Evolutionary conservation across 2,329 filamentous ascomycete species (phyloP).

Genomic region (Exophiala sp.): DNA sequence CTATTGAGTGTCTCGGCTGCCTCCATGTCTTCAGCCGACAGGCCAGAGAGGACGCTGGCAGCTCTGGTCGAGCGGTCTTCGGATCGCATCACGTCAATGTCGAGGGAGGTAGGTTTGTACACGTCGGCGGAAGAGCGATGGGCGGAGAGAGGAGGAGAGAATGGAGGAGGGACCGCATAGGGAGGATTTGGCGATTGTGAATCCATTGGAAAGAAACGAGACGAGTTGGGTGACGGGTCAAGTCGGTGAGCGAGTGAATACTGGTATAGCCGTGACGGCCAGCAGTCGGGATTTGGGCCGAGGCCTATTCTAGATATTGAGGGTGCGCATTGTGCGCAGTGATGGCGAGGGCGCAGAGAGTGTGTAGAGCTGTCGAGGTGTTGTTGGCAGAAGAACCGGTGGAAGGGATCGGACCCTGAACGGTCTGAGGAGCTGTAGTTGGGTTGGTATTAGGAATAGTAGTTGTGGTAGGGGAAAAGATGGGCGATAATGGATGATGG

Average conservation of each 20-base stretch:
- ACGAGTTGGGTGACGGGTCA: background rate
- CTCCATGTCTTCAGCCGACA: conserved; percentile 43
- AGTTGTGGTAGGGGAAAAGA: background rate
- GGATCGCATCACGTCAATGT: conserved; percentile 34
- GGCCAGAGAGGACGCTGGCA: conserved; percentile 42
- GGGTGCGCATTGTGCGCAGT: background rate
- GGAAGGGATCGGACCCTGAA: background rate
- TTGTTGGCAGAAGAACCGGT: background rate
- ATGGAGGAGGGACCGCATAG: conserved; percentile 24
- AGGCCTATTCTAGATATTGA: background rate
- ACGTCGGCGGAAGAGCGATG: conserved; percentile 20
- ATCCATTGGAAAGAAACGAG: conserved; percentile 15
- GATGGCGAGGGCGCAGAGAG: background rate
- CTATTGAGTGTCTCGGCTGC: conserved; percentile 72
- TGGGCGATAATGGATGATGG: background rate
- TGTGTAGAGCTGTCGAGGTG: background rate
- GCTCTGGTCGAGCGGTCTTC: conserved; percentile 40
- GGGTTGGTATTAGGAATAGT: background rate
- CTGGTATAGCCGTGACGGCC: background rate
- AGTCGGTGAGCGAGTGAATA: conserved; percentile 1
- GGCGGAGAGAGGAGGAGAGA: conserved; percentile 23
- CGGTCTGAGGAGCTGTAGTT: background rate
- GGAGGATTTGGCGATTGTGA: conserved; percentile 21
- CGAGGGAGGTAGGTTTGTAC: conserved; percentile 31
- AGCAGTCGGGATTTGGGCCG: background rate